Percentiles rank a stretch among this genome's conserved stretches.
Conservation (phyloP, 2,329 filamentous ascomycete genomes). For the Pyricularia sp. region DNA sequence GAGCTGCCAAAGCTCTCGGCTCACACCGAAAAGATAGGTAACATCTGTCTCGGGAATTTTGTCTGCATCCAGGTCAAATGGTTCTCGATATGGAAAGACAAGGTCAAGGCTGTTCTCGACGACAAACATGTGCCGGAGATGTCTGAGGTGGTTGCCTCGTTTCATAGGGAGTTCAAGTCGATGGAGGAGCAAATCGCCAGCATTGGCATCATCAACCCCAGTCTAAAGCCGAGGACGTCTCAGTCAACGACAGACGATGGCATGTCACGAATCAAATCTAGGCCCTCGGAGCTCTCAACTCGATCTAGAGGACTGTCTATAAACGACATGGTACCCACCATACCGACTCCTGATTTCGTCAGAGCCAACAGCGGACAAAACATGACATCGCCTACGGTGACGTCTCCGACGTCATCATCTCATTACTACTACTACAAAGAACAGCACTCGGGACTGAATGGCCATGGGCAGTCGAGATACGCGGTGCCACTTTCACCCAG, state of each 20-base stretch:
- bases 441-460: conserved; percentile 33
- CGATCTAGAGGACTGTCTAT: conserved; percentile 52
- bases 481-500: neutral
- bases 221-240: conserved; percentile 47
- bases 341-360: conserved; percentile 58
- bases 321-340: conserved; percentile 51
- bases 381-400: conserved; percentile 41
- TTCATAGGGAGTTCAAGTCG: conserved; percentile 69
- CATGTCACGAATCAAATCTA: conserved; percentile 36
- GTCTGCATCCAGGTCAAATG: conserved; percentile 76
- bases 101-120: conserved; percentile 66
- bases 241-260: conserved; percentile 49
- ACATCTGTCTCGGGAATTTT: conserved; percentile 74
- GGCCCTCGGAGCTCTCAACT: conserved; percentile 37
- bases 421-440: conserved; percentile 49
- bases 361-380: conserved; percentile 60
- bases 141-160: conserved; percentile 65
- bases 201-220: conserved; percentile 72
- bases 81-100: conserved; percentile 76
- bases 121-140: conserved; percentile 58
- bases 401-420: conserved; percentile 28
- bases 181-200: conserved; percentile 62
- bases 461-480: conserved; percentile 6
- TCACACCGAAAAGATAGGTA: conserved; percentile 74
- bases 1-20: conserved; percentile 79